phyloP scores from a whole-genome alignment of 495 filamentous ascomycete species.

The Tuber indicum region DNA sequence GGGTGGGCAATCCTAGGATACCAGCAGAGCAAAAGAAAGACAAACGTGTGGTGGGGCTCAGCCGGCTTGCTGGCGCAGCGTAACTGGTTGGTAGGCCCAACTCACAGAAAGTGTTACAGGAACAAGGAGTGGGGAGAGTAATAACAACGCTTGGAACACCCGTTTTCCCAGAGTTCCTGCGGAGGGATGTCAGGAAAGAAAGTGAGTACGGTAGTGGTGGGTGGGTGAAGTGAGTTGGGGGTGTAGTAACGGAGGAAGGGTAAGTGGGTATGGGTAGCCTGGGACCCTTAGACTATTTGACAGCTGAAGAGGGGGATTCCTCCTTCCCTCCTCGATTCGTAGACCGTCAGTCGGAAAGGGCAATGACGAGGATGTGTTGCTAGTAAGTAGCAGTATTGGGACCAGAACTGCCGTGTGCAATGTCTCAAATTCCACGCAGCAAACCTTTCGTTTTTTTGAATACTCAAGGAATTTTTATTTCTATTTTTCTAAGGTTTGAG shows the following conservation, averaged over 20 bases:
- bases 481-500: conserved; percentile 26
- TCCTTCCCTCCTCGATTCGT: not conserved
- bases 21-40: conserved; percentile 24
- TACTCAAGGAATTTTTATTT: conserved; percentile 39
- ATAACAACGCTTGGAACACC: conserved; percentile 15
- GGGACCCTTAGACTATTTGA: conserved; percentile 21
- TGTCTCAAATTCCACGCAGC: conserved; percentile 34
- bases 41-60: conserved; percentile 29
- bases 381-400: conserved; percentile 19
- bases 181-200: conserved; percentile 31
- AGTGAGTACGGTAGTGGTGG: conserved; percentile 8
- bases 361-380: not conserved
- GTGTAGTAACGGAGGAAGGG: not conserved
- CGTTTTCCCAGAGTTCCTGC: conserved; percentile 22
- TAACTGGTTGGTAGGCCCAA: conserved; percentile 27
- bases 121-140: conserved; percentile 1
- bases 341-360: not conserved
- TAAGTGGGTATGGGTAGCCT: not conserved
- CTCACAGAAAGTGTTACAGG: conserved; percentile 20
- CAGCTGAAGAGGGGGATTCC: conserved; percentile 5
- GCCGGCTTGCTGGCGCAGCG: conserved; percentile 33
- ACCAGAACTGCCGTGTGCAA: conserved; percentile 37
- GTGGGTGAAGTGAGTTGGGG: not conserved
- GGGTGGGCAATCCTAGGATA: conserved; percentile 17
- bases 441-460: conserved; percentile 34